Evolutionary conservation across 2,329 filamentous ascomycete genomes (phyloP).

Genomic region (Neofusicoccum parvum): DNA sequence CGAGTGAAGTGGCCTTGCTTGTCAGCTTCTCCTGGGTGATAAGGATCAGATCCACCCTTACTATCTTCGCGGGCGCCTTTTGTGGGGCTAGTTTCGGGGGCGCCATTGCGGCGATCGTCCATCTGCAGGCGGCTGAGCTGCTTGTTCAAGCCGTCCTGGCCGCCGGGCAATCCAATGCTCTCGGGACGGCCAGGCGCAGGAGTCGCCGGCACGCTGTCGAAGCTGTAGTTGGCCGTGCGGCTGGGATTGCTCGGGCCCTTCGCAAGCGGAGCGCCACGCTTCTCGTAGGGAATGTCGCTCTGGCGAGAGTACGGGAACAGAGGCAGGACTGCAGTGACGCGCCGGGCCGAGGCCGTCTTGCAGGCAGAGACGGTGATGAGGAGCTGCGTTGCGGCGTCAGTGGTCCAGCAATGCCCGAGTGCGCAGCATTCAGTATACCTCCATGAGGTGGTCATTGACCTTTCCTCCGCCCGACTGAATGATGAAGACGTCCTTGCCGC

Average conservation of each 20-base stretch:
- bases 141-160: slow-evolving; percentile 70
- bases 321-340: slow-evolving; percentile 91
- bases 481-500: slow-evolving; percentile 98
- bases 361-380: slow-evolving; percentile 99
- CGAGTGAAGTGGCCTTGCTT: slow-evolving; percentile 23
- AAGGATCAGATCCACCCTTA: not conserved
- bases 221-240: slow-evolving; percentile 67
- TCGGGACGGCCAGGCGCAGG: slow-evolving; percentile 73
- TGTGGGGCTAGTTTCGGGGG: slow-evolving; percentile 24
- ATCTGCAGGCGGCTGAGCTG: slow-evolving; percentile 70
- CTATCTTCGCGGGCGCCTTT: slow-evolving; percentile 6
- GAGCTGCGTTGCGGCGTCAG: slow-evolving; percentile 46
- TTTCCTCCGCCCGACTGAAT: slow-evolving; percentile 91
- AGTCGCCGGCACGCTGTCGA: slow-evolving; percentile 88
- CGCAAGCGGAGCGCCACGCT: slow-evolving; percentile 83
- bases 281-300: slow-evolving; percentile 96
- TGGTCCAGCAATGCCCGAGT: slow-evolving; percentile 14
- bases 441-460: slow-evolving; percentile 95
- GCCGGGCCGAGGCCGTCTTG: slow-evolving; percentile 88
- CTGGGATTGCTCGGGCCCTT: slow-evolving; percentile 57
- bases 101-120: slow-evolving; percentile 56
- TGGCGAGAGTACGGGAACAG: slow-evolving; percentile 97
- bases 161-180: slow-evolving; percentile 66
- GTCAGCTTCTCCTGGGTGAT: slow-evolving; percentile 36
- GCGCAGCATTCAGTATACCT: slow-evolving; percentile 43